phyloP scores from a whole-genome alignment of 495 filamentous ascomycete genomes.

The Geopyxis carbonaria region DNA sequence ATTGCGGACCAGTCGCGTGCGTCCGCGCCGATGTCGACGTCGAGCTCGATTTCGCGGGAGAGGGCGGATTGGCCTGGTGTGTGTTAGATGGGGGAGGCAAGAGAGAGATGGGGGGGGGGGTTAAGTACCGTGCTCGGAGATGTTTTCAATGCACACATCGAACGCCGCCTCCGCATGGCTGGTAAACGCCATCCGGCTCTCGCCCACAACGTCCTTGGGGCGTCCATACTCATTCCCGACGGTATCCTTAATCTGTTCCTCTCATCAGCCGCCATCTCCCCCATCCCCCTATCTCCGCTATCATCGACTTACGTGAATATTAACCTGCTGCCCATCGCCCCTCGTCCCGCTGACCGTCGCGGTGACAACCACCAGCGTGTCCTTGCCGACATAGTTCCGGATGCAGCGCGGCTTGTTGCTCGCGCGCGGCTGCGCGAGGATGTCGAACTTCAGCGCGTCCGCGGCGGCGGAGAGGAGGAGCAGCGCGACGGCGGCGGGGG shows the following conservation, averaged over 20 bases:
- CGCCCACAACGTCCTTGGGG: constrained; percentile 79
- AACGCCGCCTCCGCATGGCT: constrained; percentile 88
- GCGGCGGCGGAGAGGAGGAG: constrained; percentile 45
- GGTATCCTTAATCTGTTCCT: constrained; percentile 68
- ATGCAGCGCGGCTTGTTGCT: constrained; percentile 65
- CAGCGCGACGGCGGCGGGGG: constrained; percentile 22
- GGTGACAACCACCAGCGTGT: constrained; percentile 96
- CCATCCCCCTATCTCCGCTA: background rate
- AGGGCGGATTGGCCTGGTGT: constrained; percentile 34
- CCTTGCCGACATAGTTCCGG: constrained; percentile 84
- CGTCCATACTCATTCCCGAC: constrained; percentile 88
- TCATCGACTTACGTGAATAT: constrained; percentile 68
- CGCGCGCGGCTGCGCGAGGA: constrained; percentile 48
- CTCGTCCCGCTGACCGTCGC: constrained; percentile 66
- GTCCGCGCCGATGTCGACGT: constrained; percentile 96
- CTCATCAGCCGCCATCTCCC: constrained; percentile 6
- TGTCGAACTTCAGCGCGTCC: constrained; percentile 71
- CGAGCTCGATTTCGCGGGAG: constrained; percentile 70
- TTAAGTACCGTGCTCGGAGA: constrained; percentile 49
- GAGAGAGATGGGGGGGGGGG: constrained; percentile 10
- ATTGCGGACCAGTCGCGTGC: constrained; percentile 96
- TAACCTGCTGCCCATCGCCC: constrained; percentile 84
- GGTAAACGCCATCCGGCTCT: constrained; percentile 86
- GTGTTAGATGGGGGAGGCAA: constrained; percentile 3
- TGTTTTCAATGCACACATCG: constrained; percentile 94